Conservation (phyloP, 2,329 filamentous ascomycete genomes). For the Aspergillus pseudoterreus region DNA sequence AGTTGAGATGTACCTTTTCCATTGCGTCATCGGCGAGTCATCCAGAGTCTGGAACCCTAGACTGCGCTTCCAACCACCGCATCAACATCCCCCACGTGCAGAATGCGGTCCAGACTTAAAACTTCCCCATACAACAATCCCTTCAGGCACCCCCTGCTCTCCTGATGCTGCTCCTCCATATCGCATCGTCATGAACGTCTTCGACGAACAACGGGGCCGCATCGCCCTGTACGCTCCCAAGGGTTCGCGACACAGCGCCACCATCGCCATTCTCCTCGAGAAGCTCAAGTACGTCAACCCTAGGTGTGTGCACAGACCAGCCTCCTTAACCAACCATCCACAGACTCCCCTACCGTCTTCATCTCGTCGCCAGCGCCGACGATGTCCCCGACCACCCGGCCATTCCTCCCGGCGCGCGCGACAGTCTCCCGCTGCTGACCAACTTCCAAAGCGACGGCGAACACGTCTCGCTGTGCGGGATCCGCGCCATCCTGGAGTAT, state of each 20-base stretch:
- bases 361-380: background rate
- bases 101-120: background rate
- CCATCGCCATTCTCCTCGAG: conserved; percentile 5
- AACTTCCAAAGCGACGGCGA: conserved; percentile 3
- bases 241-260: conserved; percentile 3
- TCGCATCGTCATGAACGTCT: conserved; percentile 8
- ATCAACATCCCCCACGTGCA: background rate
- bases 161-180: background rate
- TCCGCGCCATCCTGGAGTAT: background rate
- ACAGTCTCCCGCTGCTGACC: conserved; percentile 1
- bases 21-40: background rate
- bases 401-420: background rate
- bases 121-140: background rate
- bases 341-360: conserved; percentile 5
- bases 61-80: background rate
- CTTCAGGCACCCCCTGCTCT: background rate
- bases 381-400: background rate
- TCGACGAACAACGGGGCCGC: conserved; percentile 3
- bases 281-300: conserved; percentile 2
- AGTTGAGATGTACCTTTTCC: background rate
- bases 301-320: too few relatives aligned
- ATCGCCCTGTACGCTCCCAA: conserved; percentile 5
- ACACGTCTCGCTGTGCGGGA: background rate
- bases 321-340: background rate
- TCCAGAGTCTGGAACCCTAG: background rate